phyloP scores from a whole-genome alignment of 495 filamentous ascomycete genomes.

The Amphirosellinia nigrospora region DNA sequence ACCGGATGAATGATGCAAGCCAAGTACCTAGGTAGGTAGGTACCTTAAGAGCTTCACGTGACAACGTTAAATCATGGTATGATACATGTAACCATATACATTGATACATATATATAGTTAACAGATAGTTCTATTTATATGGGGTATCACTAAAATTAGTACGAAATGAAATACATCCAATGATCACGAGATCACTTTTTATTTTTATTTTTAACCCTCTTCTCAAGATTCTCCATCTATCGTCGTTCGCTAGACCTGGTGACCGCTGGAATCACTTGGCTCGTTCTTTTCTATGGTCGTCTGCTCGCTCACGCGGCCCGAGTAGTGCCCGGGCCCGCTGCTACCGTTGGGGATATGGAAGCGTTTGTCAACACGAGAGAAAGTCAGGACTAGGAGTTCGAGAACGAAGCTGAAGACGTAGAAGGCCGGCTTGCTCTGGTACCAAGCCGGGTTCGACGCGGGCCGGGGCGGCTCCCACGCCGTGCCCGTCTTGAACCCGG shows the following conservation, averaged over 20 bases:
- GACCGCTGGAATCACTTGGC: not conserved
- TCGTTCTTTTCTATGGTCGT: conserved; percentile 13
- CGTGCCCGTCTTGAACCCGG: conserved; percentile 68
- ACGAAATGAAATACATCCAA: conserved; percentile 3
- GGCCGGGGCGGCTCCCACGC: conserved; percentile 60
- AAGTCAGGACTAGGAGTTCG: conserved; percentile 70
- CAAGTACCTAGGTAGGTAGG: too few relatives aligned
- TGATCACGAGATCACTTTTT: not conserved
- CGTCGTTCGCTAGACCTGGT: not conserved
- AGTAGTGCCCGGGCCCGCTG: conserved; percentile 49
- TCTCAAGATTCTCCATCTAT: not conserved
- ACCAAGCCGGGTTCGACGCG: conserved; percentile 65
- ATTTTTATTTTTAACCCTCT: not conserved
- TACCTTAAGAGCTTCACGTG: too few relatives aligned
- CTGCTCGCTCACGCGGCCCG: conserved; percentile 8
- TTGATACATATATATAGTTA: not conserved
- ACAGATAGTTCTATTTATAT: not conserved
- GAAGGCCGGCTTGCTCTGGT: conserved; percentile 72
- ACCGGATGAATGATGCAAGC: not conserved
- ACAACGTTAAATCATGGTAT: too few relatives aligned
- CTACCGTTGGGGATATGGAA: conserved; percentile 69
- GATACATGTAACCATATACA: too few relatives aligned
- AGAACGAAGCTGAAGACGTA: conserved; percentile 79
- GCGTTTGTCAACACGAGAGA: conserved; percentile 71
- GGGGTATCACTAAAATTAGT: not conserved